Percentiles rank a stretch among this genome's conserved stretches.
Evolutionary conservation across 1,284 basidiomycete genomes (phyloP).

Genomic region (Sporisorium iseilematis-ciliati): DNA sequence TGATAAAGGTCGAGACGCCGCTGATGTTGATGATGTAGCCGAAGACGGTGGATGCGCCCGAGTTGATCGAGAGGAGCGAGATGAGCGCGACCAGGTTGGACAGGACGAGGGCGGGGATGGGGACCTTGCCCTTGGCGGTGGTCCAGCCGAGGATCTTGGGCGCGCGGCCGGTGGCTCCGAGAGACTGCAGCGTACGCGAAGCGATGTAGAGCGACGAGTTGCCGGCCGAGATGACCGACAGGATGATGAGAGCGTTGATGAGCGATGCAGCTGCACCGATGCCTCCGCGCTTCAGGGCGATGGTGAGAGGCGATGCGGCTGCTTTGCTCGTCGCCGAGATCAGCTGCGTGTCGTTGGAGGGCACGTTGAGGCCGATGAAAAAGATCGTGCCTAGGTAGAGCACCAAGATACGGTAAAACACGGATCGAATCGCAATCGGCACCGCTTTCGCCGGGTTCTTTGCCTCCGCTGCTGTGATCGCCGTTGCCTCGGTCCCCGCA

Average conservation of each 20-base stretch:
- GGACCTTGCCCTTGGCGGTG: conserved; percentile 34
- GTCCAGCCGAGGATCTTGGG: conserved; percentile 50
- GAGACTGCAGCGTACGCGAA: conserved; percentile 50
- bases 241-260: conserved; percentile 60
- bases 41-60: conserved; percentile 42
- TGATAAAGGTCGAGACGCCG: conserved; percentile 50
- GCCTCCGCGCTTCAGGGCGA: conserved; percentile 50
- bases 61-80: conserved; percentile 47
- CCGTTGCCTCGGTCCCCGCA: conserved; percentile 77
- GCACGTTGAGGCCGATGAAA: conserved; percentile 56
- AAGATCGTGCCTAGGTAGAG: conserved; percentile 74
- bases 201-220: conserved; percentile 59
- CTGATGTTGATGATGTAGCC: conserved; percentile 49
- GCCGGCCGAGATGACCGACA: conserved; percentile 51
- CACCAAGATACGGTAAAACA: conserved; percentile 79
- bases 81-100: conserved; percentile 47
- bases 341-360: conserved; percentile 38
- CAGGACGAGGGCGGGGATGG: conserved; percentile 48
- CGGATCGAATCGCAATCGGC: conserved; percentile 71
- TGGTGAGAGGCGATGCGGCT: conserved; percentile 51
- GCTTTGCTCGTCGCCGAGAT: conserved; percentile 37
- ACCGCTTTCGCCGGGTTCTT: conserved; percentile 49
- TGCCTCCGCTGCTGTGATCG: conserved; percentile 53
- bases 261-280: conserved; percentile 43
- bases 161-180: conserved; percentile 50